Evolutionary conservation across 129 eudicot genomes (phyloP).

Genomic region (Tagetes patula): DNA sequence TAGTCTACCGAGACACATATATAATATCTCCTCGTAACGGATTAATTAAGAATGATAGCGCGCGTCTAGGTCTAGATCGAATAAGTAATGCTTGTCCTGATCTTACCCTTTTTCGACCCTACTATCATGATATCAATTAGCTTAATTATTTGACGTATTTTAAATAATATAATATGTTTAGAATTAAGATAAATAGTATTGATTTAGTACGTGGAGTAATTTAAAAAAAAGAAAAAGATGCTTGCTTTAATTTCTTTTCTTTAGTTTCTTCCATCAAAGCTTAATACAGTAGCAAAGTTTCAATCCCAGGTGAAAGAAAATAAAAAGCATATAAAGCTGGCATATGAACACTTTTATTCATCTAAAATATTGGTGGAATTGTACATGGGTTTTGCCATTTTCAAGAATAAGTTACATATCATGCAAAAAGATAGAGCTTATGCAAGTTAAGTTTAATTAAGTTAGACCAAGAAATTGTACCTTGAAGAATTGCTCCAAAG

Average conservation of each 20-base stretch:
- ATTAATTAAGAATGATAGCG: no score
- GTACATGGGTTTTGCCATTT: conserved; percentile 53
- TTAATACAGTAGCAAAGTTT: conserved; percentile 32
- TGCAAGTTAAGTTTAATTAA: conserved; percentile 10
- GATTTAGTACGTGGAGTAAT: neutral
- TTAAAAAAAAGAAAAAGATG: conserved; percentile 35
- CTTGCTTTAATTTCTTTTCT: conserved; percentile 38
- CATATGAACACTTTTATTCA: conserved; percentile 50
- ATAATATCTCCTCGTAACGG: no score
- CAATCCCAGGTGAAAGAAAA: conserved; percentile 53
- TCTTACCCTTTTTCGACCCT: no score
- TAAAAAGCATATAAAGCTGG: conserved; percentile 80
- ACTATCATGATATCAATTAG: no score
- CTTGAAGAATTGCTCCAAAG: conserved; percentile 86
- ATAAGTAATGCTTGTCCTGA: no score
- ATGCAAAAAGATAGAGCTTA: conserved; percentile 55
- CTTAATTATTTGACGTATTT: conserved; percentile 2
- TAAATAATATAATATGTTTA: conserved; percentile 14
- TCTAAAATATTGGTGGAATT: conserved; percentile 52
- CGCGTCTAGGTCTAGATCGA: no score
- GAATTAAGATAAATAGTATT: neutral
- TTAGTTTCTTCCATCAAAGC: conserved; percentile 26
- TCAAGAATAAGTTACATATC: conserved; percentile 36
- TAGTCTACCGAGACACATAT: no score
- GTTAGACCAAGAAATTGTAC: conserved; percentile 29